Evolutionary conservation across 2,329 filamentous ascomycete species (phyloP), one percentile per base, ranked within the genome.

Genomic region (Pyrenochaeta sp.): DNA sequence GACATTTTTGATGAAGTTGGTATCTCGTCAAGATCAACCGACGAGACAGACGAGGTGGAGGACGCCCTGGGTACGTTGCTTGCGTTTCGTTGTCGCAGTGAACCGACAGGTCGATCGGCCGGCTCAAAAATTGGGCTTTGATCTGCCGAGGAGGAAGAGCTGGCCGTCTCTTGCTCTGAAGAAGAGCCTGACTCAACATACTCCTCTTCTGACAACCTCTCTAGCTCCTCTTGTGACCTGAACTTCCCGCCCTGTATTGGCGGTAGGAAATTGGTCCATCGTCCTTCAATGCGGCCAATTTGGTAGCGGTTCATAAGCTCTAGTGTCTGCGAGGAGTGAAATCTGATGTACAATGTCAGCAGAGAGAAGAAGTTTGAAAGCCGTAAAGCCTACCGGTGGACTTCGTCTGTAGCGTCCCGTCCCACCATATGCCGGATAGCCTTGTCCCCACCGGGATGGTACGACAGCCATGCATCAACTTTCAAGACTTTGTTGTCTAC

Each of bases 381-480:
- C 24, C 45, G 43, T 37, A 19, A 40, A 13, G 9, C 90, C 50
- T 85, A 97, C 92, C 90, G 91, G 77, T 90, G 92, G 61, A 98
- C 89, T 79, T 98, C 95, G 77, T 97, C 93, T 10, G 94, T 97
- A 50, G 92, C 94, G 86, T 97, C 93, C 79, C 90, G 88, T 61
- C 93, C 93, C 59, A 98, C 87, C 92, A 97, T 95, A 75, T 99
- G 95, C 75, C 88, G 83, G 64, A 99, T 96, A 53, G 94, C 87
- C 79, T 93, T 95, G 70, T 94, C 89, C 67, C 95, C 95, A 56
- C 95, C 95, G 12, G 95, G 95, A 72, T 98, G 95, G 72, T 91
- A 97, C 52, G 87, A 87, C 51, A 96, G 81, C 92, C 93, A 99
- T 39, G 90, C 85, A 77, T 98, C 94, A 32, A 92, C 88, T 80